Evolutionary conservation across 768 basidiomycete species (phyloP), one percentile per base, ranked within the genome.

Genomic region (Suillus clintonianus): DNA sequence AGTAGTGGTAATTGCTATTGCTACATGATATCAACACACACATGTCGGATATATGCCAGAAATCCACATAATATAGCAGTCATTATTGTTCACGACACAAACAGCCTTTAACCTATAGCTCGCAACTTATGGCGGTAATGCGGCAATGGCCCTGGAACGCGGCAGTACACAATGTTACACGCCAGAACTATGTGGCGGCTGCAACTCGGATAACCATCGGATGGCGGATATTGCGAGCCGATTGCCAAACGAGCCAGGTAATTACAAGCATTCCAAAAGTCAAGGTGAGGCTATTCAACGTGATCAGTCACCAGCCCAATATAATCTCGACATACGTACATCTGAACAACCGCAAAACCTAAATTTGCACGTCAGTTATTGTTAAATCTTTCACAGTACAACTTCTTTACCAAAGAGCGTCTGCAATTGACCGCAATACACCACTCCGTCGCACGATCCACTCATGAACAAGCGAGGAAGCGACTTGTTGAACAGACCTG

Each of bases 351-450:
- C 0, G 84, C 83, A 51, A 87, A 62, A n/a, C 72, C 82, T 84
- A 59, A 7, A 43, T n/a, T 54, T 17, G 67, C 63, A 57, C 5
- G 48, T 72, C 53, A 70, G 59, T 61, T 37, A 9, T 10, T 15
- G 14, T 10, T 61, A 6, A 48, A 15, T 30, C 15, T 5, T 19
- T 41, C 32, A 9, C 8, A 0, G 34, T 30, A 6, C 15, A 59
- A n/a, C 34, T n/a, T 24, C 62, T 82, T 63, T 60, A 86, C 86
- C 85, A 59, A 85, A 86, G 9, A 88, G 69, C 5, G 81, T 76
- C 43, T 82, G 82, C 60, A 89, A 78, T 63, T 89, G 88, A 37
- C 75, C 75, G 64, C 88, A 89, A 71, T 88, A 86, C 30, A 83
- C 80, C 14, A 74, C 63, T 10, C 69, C 76, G 17, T 68, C 58